phyloP scores from a whole-genome alignment of 352 stramenopile genomes.

The Globisporangium acanthophoron region DNA sequence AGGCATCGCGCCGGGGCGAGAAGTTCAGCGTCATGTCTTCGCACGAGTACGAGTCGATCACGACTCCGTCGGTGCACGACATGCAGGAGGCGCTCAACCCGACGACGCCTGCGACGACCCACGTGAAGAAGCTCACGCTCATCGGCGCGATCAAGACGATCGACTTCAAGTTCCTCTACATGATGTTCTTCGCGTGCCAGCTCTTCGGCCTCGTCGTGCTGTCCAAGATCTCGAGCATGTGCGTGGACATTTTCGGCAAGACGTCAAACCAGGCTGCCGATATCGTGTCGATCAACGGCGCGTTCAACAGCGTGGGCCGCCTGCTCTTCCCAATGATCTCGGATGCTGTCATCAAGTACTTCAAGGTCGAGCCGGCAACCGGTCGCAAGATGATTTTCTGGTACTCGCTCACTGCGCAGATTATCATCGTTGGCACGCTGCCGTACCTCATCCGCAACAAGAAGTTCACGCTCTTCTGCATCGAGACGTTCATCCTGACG shows the following conservation, averaged over 20 bases:
- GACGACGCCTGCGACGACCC: slow-evolving; percentile 25
- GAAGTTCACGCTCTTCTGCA: slow-evolving; percentile 50
- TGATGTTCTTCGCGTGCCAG: slow-evolving; percentile 65
- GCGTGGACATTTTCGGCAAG: slow-evolving; percentile 43
- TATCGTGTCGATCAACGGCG: slow-evolving; percentile 56
- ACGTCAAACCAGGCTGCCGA: slow-evolving; percentile 27
- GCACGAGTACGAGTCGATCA: slow-evolving; percentile 42
- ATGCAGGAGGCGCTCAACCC: slow-evolving; percentile 24
- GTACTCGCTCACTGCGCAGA: slow-evolving; percentile 49
- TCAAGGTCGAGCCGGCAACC: slow-evolving; percentile 45
- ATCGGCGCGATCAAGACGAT: slow-evolving; percentile 46
- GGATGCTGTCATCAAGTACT: slow-evolving; percentile 30
- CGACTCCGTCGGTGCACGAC: slow-evolving; percentile 24
- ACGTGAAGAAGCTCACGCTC: slow-evolving; percentile 45
- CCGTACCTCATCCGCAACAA: slow-evolving; percentile 49
- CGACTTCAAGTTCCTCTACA: slow-evolving; percentile 60
- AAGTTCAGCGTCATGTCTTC: slow-evolving; percentile 39
- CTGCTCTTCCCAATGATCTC: slow-evolving; percentile 41
- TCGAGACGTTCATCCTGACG: slow-evolving; percentile 61
- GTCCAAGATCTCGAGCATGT: slow-evolving; percentile 55
- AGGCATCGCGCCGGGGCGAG: slow-evolving; percentile 26
- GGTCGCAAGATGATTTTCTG: slow-evolving; percentile 57
- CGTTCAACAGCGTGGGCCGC: slow-evolving; percentile 50
- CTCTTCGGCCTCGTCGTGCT: slow-evolving; percentile 62
- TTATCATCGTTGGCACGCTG: slow-evolving; percentile 58